Conservation (phyloP, 2,329 filamentous ascomycete species). For the Coleophoma crateriformis region DNA sequence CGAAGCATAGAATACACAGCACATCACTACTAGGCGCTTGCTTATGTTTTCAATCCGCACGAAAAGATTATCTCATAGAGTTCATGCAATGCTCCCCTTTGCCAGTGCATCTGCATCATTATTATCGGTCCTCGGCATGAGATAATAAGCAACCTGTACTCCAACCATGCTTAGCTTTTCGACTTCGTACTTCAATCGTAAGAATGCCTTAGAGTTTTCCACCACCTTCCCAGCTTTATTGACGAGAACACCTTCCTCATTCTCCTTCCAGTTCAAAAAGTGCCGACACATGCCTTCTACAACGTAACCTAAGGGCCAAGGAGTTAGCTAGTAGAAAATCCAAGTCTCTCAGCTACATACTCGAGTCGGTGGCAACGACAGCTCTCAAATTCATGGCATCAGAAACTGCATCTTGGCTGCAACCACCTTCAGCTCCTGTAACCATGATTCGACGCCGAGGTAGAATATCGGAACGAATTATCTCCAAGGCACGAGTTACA, state of each 20-base stretch:
- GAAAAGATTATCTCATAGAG: too few species aligned
- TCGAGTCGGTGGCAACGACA: background rate
- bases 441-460: background rate
- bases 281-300: background rate
- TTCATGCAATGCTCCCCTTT: too few species aligned
- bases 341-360: background rate
- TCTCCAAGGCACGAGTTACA: constrained; percentile 2
- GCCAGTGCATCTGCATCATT: too few species aligned
- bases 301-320: background rate
- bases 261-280: background rate
- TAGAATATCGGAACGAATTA: background rate
- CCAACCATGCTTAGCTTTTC: constrained; percentile 4
- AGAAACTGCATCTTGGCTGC: too few species aligned
- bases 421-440: too few species aligned
- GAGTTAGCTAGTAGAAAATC: background rate
- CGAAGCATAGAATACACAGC: too few species aligned
- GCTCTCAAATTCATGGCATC: background rate
- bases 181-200: constrained; percentile 5
- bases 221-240: background rate
- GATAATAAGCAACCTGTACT: constrained; percentile 7
- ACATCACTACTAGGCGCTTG: too few species aligned
- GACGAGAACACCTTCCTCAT: background rate
- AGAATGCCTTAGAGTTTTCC: constrained; percentile 5
- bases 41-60: too few species aligned
- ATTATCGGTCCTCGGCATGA: background rate